Conservation (phyloP, 2,329 filamentous ascomycete species). For the Blumeria graminis region DNA sequence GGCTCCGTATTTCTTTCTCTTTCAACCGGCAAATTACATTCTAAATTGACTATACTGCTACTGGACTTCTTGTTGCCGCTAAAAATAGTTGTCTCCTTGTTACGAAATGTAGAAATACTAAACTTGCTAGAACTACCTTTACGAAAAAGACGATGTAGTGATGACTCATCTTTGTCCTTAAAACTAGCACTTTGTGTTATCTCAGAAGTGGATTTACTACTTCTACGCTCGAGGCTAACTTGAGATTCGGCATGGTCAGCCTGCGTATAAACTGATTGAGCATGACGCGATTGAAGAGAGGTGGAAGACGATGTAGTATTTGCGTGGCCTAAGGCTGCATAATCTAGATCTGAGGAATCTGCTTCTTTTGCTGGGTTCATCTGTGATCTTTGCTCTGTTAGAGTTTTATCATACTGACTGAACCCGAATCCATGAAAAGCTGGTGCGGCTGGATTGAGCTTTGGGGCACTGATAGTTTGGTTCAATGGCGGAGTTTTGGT, state of each 20-base stretch:
- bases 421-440: slow-evolving; percentile 54
- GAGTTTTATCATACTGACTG: slow-evolving; percentile 19
- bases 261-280: slow-evolving; percentile 31
- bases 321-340: neutral
- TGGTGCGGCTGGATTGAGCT: slow-evolving; percentile 70
- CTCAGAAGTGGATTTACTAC: slow-evolving; percentile 33
- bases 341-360: slow-evolving; percentile 14
- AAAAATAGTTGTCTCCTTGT: slow-evolving; percentile 29
- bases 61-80: slow-evolving; percentile 27
- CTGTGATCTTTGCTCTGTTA: slow-evolving; percentile 18
- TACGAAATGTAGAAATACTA: slow-evolving; percentile 29
- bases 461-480: slow-evolving; percentile 23
- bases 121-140: slow-evolving; percentile 44
- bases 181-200: slow-evolving; percentile 19
- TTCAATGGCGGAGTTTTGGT: slow-evolving; percentile 37
- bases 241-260: slow-evolving; percentile 28
- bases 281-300: slow-evolving; percentile 30
- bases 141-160: slow-evolving; percentile 32
- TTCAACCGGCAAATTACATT: slow-evolving; percentile 29
- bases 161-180: slow-evolving; percentile 22
- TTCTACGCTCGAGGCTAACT: slow-evolving; percentile 24
- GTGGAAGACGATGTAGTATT: slow-evolving; percentile 22
- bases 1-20: slow-evolving; percentile 31
- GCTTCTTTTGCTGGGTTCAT: slow-evolving; percentile 18
- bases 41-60: slow-evolving; percentile 27